Conservation (phyloP, 371 early-diverging fungal species). For the Mucor piriformis region DNA sequence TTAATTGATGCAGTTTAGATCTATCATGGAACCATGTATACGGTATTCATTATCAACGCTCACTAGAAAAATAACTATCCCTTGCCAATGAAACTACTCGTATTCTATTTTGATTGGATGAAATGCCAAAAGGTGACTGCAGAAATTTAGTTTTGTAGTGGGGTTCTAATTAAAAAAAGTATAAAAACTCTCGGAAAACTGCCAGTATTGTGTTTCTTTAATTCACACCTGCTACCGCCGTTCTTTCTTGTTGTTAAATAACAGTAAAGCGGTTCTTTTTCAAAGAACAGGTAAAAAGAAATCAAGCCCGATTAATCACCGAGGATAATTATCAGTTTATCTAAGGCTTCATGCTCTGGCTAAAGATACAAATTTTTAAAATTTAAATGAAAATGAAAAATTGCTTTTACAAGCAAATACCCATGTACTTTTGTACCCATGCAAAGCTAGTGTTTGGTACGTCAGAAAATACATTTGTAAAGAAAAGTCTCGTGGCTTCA, state of each 20-base stretch:
- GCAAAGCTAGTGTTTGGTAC: no score
- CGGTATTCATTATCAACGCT: no score
- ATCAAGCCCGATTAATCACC: slow-evolving; percentile 41
- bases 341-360: slow-evolving; percentile 47
- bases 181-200: slow-evolving; percentile 1
- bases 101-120: background rate
- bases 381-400: background rate
- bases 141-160: background rate
- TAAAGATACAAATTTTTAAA: slow-evolving; percentile 19
- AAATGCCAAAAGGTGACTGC: background rate
- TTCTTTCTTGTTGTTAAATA: slow-evolving; percentile 20
- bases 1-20: no score
- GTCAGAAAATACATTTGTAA: no score
- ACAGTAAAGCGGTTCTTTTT: slow-evolving; percentile 31
- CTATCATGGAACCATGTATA: no score
- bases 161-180: slow-evolving; percentile 3
- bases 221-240: slow-evolving; percentile 41
- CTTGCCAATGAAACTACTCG: no score
- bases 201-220: slow-evolving; percentile 15
- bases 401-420: background rate
- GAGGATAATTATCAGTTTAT: slow-evolving; percentile 36
- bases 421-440: background rate
- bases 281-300: slow-evolving; percentile 39
- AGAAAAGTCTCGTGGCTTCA: no score
- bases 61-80: no score